phyloP scores from a whole-genome alignment of 148 eudicot genomes.

The Camellia granthamiana region DNA sequence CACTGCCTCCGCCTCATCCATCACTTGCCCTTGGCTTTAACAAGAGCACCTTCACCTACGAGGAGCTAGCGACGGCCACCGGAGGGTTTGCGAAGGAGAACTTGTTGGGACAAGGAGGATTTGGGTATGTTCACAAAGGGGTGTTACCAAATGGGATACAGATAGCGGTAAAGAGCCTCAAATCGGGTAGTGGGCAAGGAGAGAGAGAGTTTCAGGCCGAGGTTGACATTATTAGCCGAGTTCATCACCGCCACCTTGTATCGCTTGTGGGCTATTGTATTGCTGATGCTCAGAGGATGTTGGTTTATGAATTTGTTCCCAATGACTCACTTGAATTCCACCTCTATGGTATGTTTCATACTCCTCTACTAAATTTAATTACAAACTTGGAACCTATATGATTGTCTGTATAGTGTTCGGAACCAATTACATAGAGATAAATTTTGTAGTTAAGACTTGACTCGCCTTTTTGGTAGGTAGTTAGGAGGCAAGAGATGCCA shows the following conservation, averaged over 20 bases:
- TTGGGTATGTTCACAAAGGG: conserved; percentile 37
- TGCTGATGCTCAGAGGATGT: conserved; percentile 24
- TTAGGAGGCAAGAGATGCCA: too few relatives aligned
- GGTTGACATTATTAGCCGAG: conserved; percentile 41
- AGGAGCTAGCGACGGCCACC: conserved; percentile 29
- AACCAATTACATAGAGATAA: too few relatives aligned
- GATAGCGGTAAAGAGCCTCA: conserved; percentile 35
- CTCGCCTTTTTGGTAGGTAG: too few relatives aligned
- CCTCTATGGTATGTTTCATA: conserved; percentile 27
- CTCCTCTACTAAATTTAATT: too few relatives aligned
- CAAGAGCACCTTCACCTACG: conserved; percentile 31
- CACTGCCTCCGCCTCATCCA: conserved; percentile 27
- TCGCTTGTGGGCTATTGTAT: conserved; percentile 43
- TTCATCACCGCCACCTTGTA: conserved; percentile 41
- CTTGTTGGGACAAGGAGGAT: conserved; percentile 36
- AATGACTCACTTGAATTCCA: conserved; percentile 30
- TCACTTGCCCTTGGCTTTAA: conserved; percentile 23
- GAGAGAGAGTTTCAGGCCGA: conserved; percentile 37
- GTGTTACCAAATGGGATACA: conserved; percentile 27
- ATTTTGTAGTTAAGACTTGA: too few relatives aligned
- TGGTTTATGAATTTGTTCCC: conserved; percentile 39
- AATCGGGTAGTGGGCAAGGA: conserved; percentile 34
- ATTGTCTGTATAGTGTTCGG: too few relatives aligned
- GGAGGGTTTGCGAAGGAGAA: conserved; percentile 20
- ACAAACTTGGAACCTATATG: too few relatives aligned